Base-by-base conservation (phyloP, 768 basidiomycete genomes). In the Xerocomus brunneocitrinus region DNA sequence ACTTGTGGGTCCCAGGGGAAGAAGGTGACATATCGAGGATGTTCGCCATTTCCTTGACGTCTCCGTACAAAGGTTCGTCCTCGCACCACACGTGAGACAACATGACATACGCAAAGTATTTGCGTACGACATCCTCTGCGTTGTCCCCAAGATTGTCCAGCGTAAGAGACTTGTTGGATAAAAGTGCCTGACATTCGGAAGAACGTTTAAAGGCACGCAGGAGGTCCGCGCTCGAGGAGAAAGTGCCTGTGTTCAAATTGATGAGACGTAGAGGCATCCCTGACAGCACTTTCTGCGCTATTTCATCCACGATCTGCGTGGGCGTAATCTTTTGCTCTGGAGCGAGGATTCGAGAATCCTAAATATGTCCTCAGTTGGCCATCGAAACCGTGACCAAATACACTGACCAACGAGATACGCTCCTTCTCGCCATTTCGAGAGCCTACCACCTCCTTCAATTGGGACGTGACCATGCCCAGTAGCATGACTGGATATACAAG, bases 21-120 rank as follows among this genome's bases (percentile, higher is more conserved):
- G 55, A 55, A 9, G 58, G 24, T n/a, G 52, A 25, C 41, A 54
- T 65, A 19, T 60, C 58, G 38, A 63, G 54, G 38, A 68, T 14
- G 46, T 61, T 59, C 1, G 39, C 4, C 24, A 52, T 36, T 39
- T 12, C 30, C 25, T 45, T 56, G 52, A 60, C 35, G 30, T 65
- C 61, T 35, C 45, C 61, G 36, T 62, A 53, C 55, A 65, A n/a
- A 0, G 63, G 63, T 31, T 65, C 63, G 3, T 65, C 63, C 49
- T 65, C 60, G 5, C 63, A 55, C 66, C 65, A 67, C 6, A 67
- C 61, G 46, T 66, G 65, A 1, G 65, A 66, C 41, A 66, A 32
- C 65, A 66, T 67, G 41, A 53, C 58, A 27, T 66, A 66, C 1
- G 58, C 64, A 54, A 66, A 66, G 52, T 60, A 65, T 25, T 41